These are phyloP conservation scores for Diplotaxis tenuifolia DNA, from an alignment of 345 rosid species.

Conservation along the genomic window DNA sequence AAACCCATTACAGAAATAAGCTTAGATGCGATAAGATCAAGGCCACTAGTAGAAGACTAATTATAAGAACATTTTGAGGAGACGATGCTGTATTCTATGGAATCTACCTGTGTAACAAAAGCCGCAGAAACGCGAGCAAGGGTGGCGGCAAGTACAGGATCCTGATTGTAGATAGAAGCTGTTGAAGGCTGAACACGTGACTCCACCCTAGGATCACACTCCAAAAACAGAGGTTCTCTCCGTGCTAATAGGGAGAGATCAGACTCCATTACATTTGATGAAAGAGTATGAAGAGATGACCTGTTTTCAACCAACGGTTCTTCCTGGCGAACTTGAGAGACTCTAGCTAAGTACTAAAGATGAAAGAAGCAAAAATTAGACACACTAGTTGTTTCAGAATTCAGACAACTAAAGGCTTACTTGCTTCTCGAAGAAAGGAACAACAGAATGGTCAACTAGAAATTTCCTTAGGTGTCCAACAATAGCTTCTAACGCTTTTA, in stretches of 20 bases:
- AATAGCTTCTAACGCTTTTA: conserved; percentile 64
- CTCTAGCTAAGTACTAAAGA: conserved; percentile 46
- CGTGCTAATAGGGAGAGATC: conserved; percentile 51
- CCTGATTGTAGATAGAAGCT: conserved; percentile 57
- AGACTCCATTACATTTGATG: conserved; percentile 37
- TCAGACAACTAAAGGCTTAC: conserved; percentile 44
- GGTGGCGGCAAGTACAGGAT: conserved; percentile 45
- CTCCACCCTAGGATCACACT: conserved; percentile 55
- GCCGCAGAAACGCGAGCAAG: conserved; percentile 53
- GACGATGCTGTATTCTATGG: neutral
- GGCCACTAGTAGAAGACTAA: neutral
- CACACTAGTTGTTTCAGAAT: neutral
- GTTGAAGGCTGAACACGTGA: conserved; percentile 48
- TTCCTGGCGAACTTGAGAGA: conserved; percentile 53
- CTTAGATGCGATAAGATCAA: neutral
- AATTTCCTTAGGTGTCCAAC: conserved; percentile 76
- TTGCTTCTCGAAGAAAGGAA: conserved; percentile 73
- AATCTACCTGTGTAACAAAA: conserved; percentile 53
- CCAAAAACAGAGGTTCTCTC: conserved; percentile 55
- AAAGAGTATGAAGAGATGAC: conserved; percentile 38
- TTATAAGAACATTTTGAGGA: neutral
- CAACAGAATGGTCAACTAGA: conserved; percentile 73
- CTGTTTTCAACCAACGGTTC: conserved; percentile 50
- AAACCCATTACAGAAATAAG: neutral
- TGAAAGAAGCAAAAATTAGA: neutral